Base-by-base conservation (phyloP, 768 basidiomycete genomes). In the Agrocybe praecox region DNA sequence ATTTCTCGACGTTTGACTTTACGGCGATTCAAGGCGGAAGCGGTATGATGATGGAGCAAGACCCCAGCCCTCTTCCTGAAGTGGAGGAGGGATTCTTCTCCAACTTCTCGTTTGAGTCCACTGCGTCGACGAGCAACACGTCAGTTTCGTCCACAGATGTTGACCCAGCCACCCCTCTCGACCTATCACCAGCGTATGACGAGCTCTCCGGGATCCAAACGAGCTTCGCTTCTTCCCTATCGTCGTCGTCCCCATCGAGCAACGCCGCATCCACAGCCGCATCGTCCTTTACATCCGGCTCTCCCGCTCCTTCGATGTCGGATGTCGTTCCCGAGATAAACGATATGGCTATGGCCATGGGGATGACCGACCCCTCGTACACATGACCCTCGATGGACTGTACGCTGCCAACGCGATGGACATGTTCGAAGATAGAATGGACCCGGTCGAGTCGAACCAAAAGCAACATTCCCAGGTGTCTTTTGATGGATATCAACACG, bases 21-120 rank as follows among this genome's bases (percentile, higher is more conserved):
- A n/a, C 36, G 3, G 36, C 36, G 14, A 40, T 12, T 4, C 12
- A 15, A n/a, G 36, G 36, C 12, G n/a, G n/a, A n/a, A 40, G 19
- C 40, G 26, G 36, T 46, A 22, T 47, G 46, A 33, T 9, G 11
- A 34, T 60, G 14, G 61, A 62, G 40, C 46, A 61, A 10, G 61
- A 65, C 22, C 56, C 59, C 0, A 57, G 55, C 22, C 63, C 63
- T 5, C 46, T 65, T 0, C 63, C 63, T 0, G 58, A 62, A 18
- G 61, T 65, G 14, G 61, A 65, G n/a, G 23, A 53, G 1, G 54
- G 48, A 12, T 46, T 65, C 1, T 65, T 65, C 48, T 45, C 44
- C 0, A 50, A 61, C 15, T 64, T 64, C 49, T 59, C 60, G 0
- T 64, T 64, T 14, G 51, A 47, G 0, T 48, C 49, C 6, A 15